Base-by-base conservation (phyloP, 2,329 filamentous ascomycete species). In the Diaporthe vexans region DNA sequence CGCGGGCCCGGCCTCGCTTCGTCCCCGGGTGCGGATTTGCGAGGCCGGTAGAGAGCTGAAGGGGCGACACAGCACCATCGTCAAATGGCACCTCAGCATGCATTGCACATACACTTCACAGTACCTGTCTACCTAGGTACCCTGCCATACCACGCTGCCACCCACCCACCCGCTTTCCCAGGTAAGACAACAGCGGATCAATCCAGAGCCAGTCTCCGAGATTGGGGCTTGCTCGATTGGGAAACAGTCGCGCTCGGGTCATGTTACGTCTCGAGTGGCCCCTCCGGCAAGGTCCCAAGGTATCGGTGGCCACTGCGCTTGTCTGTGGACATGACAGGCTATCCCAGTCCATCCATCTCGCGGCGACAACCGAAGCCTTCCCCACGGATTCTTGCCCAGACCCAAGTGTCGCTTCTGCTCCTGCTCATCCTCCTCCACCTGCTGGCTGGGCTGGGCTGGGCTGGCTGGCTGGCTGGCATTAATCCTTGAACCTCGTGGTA, bases 401-500 rank as follows among this genome's bases (percentile, higher is more conserved):
- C 33, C 54, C 61, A 37, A 57, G 52, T 52, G 70, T 75, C 65
- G 71, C 26, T 72, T 59, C 43, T 68, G 57, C 59, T 75, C 35
- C 54, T 75, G 26, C 54, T 35, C 61, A 35, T 68, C 51, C 61
- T 51, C 69, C 35, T 56, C 69, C 69, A 46, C 73, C 65, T 72
- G 68, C 19, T 40, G 58, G 43, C 29, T 52, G 63, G 63, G 46
- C 61, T 67, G n/a, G 35, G 40, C 29, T 33, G 29, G 37, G 58
- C 58, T 46, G 37, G 58, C 59, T 40, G 40, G 63, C 63, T 67
- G 33, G 69, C 69, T 54, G 69, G 69, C 40, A 37, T 72, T 63
- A 43, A 73, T 71, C 71, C 74, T 75, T 67, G 65, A 69, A 72
- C 74, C 74, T 75, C 74, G 74, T 75, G 74, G 74, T 70, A 69